phyloP scores from a whole-genome alignment of 164 flowering plant genomes.

The grape (Vitis vinifera) region DNA sequence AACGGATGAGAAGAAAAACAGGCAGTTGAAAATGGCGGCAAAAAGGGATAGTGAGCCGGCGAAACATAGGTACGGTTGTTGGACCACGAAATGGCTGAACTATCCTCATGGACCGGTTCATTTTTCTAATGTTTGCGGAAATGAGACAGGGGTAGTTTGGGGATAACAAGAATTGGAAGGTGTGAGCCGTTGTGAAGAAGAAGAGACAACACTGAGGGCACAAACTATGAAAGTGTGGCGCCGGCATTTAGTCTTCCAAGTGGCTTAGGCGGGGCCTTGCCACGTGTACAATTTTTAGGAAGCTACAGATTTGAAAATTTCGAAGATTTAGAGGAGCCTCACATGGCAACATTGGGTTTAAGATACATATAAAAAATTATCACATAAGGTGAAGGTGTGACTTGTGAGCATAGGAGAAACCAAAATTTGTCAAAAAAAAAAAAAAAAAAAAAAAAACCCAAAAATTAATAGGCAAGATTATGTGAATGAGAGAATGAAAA shows the following conservation, averaged over 20 bases:
- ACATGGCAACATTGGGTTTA: too few relatives aligned
- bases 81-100: background rate
- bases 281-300: background rate
- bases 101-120: constrained; percentile 1
- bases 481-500: too few relatives aligned
- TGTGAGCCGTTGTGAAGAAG: background rate
- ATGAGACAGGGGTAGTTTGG: background rate
- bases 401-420: too few relatives aligned
- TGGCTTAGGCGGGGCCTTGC: background rate
- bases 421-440: background rate
- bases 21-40: constrained; percentile 28
- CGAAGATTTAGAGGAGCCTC: too few relatives aligned
- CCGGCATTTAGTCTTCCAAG: background rate
- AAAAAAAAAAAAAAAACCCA: background rate
- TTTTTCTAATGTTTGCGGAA: background rate
- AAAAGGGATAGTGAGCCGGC: constrained; percentile 6
- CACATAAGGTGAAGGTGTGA: too few relatives aligned
- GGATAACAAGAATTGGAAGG: background rate
- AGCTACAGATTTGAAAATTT: too few relatives aligned
- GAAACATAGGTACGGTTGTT: background rate
- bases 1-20: constrained; percentile 22
- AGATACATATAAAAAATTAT: too few relatives aligned
- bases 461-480: too few relatives aligned
- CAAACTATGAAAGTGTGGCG: background rate
- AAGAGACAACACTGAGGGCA: background rate